Evolutionary conservation across 495 filamentous ascomycete genomes (phyloP).

Genomic region (Astrocystis sublimbata): DNA sequence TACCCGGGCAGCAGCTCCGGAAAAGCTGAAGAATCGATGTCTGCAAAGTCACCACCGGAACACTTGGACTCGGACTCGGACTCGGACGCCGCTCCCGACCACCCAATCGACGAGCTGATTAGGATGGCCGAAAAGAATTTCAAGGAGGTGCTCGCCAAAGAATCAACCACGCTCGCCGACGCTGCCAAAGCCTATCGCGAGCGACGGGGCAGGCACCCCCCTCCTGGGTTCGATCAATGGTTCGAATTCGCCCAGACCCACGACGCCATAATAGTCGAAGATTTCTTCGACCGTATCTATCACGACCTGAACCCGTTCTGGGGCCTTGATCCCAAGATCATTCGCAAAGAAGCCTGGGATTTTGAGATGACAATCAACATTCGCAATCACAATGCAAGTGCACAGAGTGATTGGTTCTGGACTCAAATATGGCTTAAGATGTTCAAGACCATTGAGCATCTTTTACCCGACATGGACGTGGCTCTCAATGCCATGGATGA

Average conservation of each 20-base stretch:
- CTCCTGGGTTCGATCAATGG: slow-evolving; percentile 72
- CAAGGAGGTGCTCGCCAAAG: slow-evolving; percentile 38
- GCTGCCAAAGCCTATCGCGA: slow-evolving; percentile 63
- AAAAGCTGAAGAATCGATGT: slow-evolving; percentile 1
- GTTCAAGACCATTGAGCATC: slow-evolving; percentile 56
- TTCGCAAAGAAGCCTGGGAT: slow-evolving; percentile 55
- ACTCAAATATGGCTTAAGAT: slow-evolving; percentile 61
- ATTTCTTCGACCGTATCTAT: slow-evolving; percentile 71
- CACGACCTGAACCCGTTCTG: slow-evolving; percentile 73
- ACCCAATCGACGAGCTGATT: slow-evolving; percentile 53
- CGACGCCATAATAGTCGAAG: slow-evolving; percentile 64
- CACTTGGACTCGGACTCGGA: slow-evolving; percentile 19
- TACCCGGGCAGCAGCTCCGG: neutral
- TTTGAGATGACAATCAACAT: slow-evolving; percentile 63
- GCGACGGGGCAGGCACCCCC: slow-evolving; percentile 67
- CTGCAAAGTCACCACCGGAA: slow-evolving; percentile 19
- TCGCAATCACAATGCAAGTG: slow-evolving; percentile 56
- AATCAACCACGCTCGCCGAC: slow-evolving; percentile 53
- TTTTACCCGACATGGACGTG: slow-evolving; percentile 72
- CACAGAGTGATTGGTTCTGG: slow-evolving; percentile 61
- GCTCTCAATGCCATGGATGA: slow-evolving; percentile 71
- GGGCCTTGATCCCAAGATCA: slow-evolving; percentile 56
- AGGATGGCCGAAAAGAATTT: slow-evolving; percentile 45
- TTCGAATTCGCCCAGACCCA: slow-evolving; percentile 63
- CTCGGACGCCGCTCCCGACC: slow-evolving; percentile 26